These are phyloP conservation scores for Pseudognaphalium luteoalbum DNA, from an alignment of 129 eudicot species.

Conservation along the genomic window DNA sequence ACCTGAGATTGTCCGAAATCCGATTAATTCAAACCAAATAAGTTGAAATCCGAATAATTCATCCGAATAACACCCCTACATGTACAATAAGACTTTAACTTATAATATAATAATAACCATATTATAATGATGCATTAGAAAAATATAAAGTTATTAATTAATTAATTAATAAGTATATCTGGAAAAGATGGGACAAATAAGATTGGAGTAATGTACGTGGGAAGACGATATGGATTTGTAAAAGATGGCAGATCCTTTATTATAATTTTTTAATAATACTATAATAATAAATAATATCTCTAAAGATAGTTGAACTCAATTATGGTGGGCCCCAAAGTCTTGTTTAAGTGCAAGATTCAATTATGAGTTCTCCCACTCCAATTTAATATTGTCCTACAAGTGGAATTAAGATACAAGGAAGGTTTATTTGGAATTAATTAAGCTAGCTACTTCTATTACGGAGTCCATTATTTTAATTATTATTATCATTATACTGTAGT, in stretches of 20 bases:
- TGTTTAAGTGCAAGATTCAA: conserved; percentile 3
- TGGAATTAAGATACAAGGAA: conserved; percentile 3
- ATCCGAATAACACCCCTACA: no score
- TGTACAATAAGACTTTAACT: no score
- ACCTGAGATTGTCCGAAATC: no score
- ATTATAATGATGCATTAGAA: no score
- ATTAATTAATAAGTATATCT: no score
- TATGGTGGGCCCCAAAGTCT: not conserved
- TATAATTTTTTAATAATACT: not conserved
- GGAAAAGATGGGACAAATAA: not conserved
- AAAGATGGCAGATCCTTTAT: not conserved
- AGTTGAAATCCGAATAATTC: no score
- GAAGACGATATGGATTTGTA: conserved; percentile 2
- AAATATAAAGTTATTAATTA: no score
- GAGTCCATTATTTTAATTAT: not conserved
- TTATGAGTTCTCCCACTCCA: not conserved
- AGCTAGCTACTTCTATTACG: not conserved
- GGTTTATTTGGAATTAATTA: not conserved
- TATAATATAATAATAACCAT: no score
- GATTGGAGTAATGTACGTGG: not conserved
- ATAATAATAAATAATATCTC: no score
- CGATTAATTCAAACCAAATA: no score
- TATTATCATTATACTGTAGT: no score
- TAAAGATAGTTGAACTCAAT: conserved; percentile 7
- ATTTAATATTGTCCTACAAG: not conserved